phyloP scores from a whole-genome alignment of 306 rosid species.

The Prunus kanzakura region DNA sequence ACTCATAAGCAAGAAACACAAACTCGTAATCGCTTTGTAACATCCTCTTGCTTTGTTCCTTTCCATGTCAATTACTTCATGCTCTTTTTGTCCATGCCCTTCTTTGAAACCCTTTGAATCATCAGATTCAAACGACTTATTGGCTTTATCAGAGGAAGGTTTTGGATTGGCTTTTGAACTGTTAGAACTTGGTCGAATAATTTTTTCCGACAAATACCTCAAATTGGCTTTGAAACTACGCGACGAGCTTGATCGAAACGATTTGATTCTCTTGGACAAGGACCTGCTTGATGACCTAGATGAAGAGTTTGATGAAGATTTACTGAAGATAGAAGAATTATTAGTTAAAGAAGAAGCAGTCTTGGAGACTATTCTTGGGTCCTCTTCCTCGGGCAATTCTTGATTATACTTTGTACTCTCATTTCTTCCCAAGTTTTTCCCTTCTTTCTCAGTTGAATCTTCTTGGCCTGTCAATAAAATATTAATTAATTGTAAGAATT shows the following conservation, averaged over 20 bases:
- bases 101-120: background rate
- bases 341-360: background rate
- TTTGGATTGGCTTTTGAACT: background rate
- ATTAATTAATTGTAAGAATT: background rate
- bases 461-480: background rate
- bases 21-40: background rate
- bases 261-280: background rate
- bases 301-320: background rate
- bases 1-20: constrained; percentile 18
- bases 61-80: background rate
- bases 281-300: background rate
- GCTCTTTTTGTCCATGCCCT: background rate
- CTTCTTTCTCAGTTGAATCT: background rate
- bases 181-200: background rate
- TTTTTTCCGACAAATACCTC: background rate
- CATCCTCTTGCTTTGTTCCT: background rate
- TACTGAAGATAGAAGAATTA: background rate
- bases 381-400: background rate
- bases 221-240: background rate
- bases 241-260: background rate
- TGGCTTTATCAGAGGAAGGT: background rate
- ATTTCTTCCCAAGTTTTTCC: background rate
- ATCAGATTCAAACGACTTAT: background rate
- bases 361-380: background rate
- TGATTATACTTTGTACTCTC: background rate